Evolutionary conservation across 2,329 filamentous ascomycete genomes (phyloP).

Genomic region (Microdochium nivale): DNA sequence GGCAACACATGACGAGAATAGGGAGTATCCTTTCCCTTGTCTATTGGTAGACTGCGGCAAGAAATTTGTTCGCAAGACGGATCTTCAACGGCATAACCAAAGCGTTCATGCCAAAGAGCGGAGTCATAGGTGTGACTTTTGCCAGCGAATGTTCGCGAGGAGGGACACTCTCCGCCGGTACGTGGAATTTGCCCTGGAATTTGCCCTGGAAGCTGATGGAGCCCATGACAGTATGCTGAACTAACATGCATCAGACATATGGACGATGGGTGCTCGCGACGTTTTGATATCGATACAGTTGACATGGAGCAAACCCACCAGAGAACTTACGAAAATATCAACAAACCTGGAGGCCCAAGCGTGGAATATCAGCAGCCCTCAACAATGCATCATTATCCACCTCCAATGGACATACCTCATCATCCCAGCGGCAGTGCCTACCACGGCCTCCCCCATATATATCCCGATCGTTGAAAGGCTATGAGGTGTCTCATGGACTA

Average conservation of each 20-base stretch:
- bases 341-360: not conserved
- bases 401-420: not conserved
- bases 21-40: slow-evolving; percentile 65
- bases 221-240: slow-evolving; percentile 3
- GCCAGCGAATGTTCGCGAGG: slow-evolving; percentile 62
- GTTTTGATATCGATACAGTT: slow-evolving; percentile 49
- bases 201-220: not conserved
- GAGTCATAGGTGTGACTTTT: slow-evolving; percentile 63
- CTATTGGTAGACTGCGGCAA: slow-evolving; percentile 56
- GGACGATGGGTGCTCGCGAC: slow-evolving; percentile 66
- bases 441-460: not conserved
- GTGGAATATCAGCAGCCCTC: not conserved
- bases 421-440: not conserved
- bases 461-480: not conserved
- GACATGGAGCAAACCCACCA: slow-evolving; percentile 22
- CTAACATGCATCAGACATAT: slow-evolving; percentile 49
- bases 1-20: slow-evolving; percentile 70
- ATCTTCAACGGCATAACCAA: slow-evolving; percentile 55
- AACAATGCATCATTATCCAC: not conserved
- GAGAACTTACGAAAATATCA: not conserved
- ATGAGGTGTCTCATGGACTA: not conserved
- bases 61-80: slow-evolving; percentile 75
- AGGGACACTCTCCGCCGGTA: slow-evolving; percentile 79
- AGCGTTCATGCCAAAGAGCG: slow-evolving; percentile 68
- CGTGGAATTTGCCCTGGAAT: too few relatives aligned